Evolutionary conservation across 23 red algal genomes (phyloP).

Genomic region (Gracilaria gracilis): DNA sequence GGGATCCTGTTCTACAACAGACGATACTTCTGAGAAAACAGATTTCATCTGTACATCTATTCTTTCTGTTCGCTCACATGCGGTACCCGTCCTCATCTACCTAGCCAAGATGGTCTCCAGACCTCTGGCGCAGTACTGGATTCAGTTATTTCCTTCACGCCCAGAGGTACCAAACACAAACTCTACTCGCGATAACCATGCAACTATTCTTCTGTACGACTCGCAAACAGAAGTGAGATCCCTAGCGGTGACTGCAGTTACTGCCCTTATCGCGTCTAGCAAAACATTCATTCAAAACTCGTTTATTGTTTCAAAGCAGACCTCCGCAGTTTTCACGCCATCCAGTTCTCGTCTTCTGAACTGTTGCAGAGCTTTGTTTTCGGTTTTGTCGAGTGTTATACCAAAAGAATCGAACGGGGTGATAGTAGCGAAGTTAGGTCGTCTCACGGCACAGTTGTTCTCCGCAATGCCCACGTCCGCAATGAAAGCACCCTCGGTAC

Average conservation of each 20-base stretch:
- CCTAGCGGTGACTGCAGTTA: slow-evolving; percentile 11
- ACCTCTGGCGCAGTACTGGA: slow-evolving; percentile 33
- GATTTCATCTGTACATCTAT: background rate
- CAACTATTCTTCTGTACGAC: slow-evolving; percentile 31
- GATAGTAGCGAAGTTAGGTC: slow-evolving; percentile 36
- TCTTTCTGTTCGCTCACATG: background rate
- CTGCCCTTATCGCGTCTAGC: slow-evolving; percentile 13
- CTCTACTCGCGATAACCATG: slow-evolving; percentile 13
- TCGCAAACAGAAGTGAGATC: slow-evolving; percentile 27
- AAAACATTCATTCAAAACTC: slow-evolving; percentile 49
- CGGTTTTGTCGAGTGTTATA: slow-evolving; percentile 7
- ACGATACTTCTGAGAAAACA: background rate
- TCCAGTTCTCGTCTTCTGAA: slow-evolving; percentile 13
- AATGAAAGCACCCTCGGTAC: background rate
- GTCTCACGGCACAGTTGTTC: slow-evolving; percentile 22
- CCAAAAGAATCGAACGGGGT: slow-evolving; percentile 24
- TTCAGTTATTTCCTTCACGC: slow-evolving; percentile 31
- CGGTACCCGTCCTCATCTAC: background rate
- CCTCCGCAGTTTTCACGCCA: slow-evolving; percentile 17
- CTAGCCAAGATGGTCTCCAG: slow-evolving; percentile 1
- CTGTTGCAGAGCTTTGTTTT: slow-evolving; percentile 12
- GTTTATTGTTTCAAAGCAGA: background rate
- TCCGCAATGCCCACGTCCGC: slow-evolving; percentile 8
- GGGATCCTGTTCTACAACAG: background rate
- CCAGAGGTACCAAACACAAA: slow-evolving; percentile 10